Percentiles rank a stretch among this genome's conserved stretches.
Evolutionary conservation across 2,329 filamentous ascomycete species (phyloP).

Genomic region (Talaromyces sp.): DNA sequence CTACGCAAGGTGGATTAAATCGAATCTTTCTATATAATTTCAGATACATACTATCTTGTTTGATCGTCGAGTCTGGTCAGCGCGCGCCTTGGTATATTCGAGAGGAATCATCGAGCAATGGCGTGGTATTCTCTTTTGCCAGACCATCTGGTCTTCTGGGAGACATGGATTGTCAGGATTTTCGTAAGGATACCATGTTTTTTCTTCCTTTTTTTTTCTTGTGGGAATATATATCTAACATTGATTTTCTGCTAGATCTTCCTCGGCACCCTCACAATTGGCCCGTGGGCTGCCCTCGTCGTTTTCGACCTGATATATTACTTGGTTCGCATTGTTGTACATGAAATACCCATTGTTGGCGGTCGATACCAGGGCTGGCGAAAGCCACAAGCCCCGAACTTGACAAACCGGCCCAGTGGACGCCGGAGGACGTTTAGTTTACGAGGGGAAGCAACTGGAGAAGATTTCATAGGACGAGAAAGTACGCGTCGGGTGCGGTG

Average conservation of each 20-base stretch:
- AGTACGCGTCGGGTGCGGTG: constrained; percentile 1
- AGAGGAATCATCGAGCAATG: constrained; percentile 39
- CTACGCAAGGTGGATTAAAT: neutral
- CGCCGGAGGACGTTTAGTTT: constrained; percentile 21
- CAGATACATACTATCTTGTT: neutral
- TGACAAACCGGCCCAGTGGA: constrained; percentile 28
- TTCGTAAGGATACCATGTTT: constrained; percentile 49
- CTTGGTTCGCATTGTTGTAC: constrained; percentile 53
- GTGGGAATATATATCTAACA: neutral
- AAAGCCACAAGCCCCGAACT: constrained; percentile 58
- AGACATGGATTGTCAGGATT: constrained; percentile 58
- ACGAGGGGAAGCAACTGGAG: constrained; percentile 6
- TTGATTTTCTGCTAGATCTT: constrained; percentile 46
- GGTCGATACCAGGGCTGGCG: constrained; percentile 57
- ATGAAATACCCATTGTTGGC: constrained; percentile 57
- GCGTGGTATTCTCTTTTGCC: constrained; percentile 63
- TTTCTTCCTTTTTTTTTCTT: constrained; percentile 3
- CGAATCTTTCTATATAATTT: neutral
- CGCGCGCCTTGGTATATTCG: neutral
- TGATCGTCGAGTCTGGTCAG: neutral
- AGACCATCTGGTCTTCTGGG: constrained; percentile 51
- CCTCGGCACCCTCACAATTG: constrained; percentile 56
- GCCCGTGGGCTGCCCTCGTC: constrained; percentile 59
- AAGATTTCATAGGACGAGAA: neutral
- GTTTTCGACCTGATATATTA: constrained; percentile 62